Evolutionary conservation across 1,284 basidiomycete genomes (phyloP).

Genomic region (Salmacisia buchloeana): DNA sequence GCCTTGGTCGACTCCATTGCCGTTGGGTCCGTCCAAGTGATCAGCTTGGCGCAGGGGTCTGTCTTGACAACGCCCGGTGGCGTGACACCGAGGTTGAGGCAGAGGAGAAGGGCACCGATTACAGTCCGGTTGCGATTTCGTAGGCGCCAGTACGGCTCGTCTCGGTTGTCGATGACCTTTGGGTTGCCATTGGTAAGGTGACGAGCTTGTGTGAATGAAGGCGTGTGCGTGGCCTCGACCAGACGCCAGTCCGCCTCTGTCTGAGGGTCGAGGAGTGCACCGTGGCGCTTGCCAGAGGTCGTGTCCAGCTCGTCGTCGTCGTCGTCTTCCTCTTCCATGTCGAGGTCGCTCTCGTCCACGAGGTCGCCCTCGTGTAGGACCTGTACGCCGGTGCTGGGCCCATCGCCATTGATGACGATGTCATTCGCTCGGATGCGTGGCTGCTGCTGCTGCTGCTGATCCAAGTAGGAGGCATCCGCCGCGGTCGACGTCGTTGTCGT

Average conservation of each 20-base stretch:
- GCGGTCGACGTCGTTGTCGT: too few species aligned
- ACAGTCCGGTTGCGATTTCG: slow-evolving; percentile 77
- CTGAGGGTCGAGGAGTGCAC: slow-evolving; percentile 42
- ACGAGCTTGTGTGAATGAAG: slow-evolving; percentile 59
- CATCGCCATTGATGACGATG: neutral
- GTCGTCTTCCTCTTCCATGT: slow-evolving; percentile 15
- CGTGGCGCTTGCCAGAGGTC: slow-evolving; percentile 42
- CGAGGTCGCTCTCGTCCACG: neutral
- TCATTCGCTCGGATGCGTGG: neutral
- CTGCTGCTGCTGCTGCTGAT: neutral
- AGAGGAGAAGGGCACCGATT: slow-evolving; percentile 86
- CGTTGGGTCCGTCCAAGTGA: slow-evolving; percentile 96
- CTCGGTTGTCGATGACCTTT: slow-evolving; percentile 61
- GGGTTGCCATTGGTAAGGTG: slow-evolving; percentile 83
- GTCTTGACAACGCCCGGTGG: slow-evolving; percentile 97
- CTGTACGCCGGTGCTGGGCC: neutral
- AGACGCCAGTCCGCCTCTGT: slow-evolving; percentile 26
- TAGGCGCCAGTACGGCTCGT: slow-evolving; percentile 65
- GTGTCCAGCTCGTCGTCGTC: slow-evolving; percentile 31
- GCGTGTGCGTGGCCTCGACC: slow-evolving; percentile 35
- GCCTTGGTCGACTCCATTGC: slow-evolving; percentile 61
- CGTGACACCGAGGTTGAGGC: slow-evolving; percentile 94
- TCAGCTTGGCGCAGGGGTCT: slow-evolving; percentile 85
- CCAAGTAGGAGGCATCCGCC: too few species aligned
- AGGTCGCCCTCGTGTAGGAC: neutral